A percentile compares a stretch with the other conserved stretches of the same genome.
These are phyloP conservation scores for Hypoxylon rickii DNA, from an alignment of 495 filamentous ascomycete species.

Conservation along the genomic window DNA sequence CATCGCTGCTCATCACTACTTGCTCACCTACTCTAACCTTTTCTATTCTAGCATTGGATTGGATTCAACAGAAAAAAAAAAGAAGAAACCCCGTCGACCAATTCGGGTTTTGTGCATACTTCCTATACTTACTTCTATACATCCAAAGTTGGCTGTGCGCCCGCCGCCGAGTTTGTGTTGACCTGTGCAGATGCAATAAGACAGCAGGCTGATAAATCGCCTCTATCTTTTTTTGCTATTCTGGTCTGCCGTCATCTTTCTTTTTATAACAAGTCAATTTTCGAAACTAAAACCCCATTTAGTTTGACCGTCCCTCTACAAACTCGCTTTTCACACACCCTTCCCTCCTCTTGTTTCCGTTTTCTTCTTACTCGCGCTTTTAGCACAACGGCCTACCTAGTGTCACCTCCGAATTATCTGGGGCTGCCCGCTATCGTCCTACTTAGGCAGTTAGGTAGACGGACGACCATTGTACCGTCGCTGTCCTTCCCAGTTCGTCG, in stretches of 20 bases:
- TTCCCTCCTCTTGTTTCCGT: not conserved
- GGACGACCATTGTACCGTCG: not conserved
- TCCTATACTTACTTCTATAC: no score
- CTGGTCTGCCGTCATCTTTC: slow-evolving; percentile 27
- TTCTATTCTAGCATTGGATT: no score
- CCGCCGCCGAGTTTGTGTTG: not conserved
- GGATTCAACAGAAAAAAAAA: not conserved
- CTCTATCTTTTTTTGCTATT: slow-evolving; percentile 2
- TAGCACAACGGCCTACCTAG: slow-evolving; percentile 12
- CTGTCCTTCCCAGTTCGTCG: no score
- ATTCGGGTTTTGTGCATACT: slow-evolving; percentile 36
- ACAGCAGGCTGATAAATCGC: slow-evolving; percentile 27
- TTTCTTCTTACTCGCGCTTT: slow-evolving; percentile 8
- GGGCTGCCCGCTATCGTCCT: slow-evolving; percentile 17
- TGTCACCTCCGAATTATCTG: slow-evolving; percentile 9
- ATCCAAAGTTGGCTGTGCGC: slow-evolving; percentile 30
- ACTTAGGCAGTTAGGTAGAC: not conserved
- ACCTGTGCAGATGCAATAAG: slow-evolving; percentile 16
- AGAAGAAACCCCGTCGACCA: not conserved
- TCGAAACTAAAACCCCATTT: slow-evolving; percentile 18
- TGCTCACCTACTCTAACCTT: no score
- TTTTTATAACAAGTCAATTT: no score
- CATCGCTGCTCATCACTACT: slow-evolving; percentile 31
- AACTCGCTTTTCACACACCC: not conserved
- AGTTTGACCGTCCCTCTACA: slow-evolving; percentile 8